Evolutionary conservation across 1,139 yeast genomes (phyloP).

Genomic region (Diutina neorugosa): DNA sequence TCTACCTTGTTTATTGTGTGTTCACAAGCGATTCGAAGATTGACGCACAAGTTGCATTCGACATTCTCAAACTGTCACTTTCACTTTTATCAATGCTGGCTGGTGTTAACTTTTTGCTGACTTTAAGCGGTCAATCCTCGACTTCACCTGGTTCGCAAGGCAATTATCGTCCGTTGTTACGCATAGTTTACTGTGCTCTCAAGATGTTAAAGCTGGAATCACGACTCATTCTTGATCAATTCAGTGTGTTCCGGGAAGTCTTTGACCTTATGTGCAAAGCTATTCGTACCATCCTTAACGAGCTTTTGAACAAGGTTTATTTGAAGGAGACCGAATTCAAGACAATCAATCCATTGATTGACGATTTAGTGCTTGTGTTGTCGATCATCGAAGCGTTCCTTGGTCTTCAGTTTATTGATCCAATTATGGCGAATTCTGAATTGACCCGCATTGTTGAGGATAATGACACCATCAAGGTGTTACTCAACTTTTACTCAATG

Average conservation of each 20-base stretch:
- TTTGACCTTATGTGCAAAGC: constrained; percentile 52
- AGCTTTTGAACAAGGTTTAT: constrained; percentile 44
- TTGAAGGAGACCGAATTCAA: constrained; percentile 19
- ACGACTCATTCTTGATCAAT: constrained; percentile 31
- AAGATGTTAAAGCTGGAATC: constrained; percentile 29
- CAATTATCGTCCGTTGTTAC: constrained; percentile 44
- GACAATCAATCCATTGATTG: constrained; percentile 32
- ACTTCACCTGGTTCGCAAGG: background rate
- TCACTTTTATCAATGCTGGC: background rate
- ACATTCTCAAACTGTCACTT: constrained; percentile 2
- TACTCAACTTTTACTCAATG: constrained; percentile 55
- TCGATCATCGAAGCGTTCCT: constrained; percentile 17
- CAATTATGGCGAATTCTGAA: constrained; percentile 35
- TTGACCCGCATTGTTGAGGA: constrained; percentile 29
- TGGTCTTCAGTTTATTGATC: constrained; percentile 31
- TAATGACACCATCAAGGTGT: constrained; percentile 48
- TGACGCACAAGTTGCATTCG: background rate
- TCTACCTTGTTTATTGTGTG: constrained; percentile 41
- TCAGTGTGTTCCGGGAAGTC: constrained; percentile 40
- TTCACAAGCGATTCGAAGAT: background rate
- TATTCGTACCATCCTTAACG: constrained; percentile 38
- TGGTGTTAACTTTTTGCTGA: background rate
- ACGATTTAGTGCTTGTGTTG: constrained; percentile 53
- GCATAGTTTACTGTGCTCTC: constrained; percentile 42
- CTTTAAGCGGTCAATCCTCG: background rate